Conservation (phyloP, 2,329 filamentous ascomycete genomes). For the Calycina herbarum region DNA sequence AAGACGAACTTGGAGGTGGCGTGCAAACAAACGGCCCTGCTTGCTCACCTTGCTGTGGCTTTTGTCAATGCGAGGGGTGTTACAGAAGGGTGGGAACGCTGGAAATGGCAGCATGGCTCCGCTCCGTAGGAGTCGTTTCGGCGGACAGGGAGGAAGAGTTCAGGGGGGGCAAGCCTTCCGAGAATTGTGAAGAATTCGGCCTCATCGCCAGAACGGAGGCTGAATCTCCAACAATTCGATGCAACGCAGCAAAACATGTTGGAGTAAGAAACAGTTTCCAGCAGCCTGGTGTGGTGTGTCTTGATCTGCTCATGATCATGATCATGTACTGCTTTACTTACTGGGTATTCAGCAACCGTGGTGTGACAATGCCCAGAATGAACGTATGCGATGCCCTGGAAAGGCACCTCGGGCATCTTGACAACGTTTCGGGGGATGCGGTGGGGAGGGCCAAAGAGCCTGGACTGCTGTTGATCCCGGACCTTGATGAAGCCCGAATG, state of each 20-base stretch:
- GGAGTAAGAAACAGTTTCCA: background rate
- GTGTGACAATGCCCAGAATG: background rate
- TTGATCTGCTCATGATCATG: background rate
- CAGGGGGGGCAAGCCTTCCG: background rate
- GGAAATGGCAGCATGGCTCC: constrained; percentile 14
- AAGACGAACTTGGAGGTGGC: constrained; percentile 18
- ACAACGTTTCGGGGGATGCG: background rate
- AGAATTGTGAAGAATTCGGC: constrained; percentile 1
- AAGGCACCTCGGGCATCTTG: background rate
- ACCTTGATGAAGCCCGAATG: background rate
- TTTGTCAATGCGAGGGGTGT: constrained; percentile 21
- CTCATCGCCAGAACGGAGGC: too few relatives aligned
- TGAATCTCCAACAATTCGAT: background rate
- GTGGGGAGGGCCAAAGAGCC: background rate
- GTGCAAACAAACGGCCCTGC: constrained; percentile 14
- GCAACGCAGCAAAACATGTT: background rate
- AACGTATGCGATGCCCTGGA: background rate
- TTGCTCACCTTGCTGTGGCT: background rate
- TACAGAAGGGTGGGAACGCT: constrained; percentile 25
- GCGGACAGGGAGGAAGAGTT: constrained; percentile 1
- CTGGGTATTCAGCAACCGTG: background rate
- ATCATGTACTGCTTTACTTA: background rate
- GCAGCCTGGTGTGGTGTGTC: background rate
- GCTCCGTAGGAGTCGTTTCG: constrained; percentile 13
- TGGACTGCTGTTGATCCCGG: background rate